phyloP scores from a whole-genome alignment of 441 rosid species.

The Pelargonium fulgidum region DNA sequence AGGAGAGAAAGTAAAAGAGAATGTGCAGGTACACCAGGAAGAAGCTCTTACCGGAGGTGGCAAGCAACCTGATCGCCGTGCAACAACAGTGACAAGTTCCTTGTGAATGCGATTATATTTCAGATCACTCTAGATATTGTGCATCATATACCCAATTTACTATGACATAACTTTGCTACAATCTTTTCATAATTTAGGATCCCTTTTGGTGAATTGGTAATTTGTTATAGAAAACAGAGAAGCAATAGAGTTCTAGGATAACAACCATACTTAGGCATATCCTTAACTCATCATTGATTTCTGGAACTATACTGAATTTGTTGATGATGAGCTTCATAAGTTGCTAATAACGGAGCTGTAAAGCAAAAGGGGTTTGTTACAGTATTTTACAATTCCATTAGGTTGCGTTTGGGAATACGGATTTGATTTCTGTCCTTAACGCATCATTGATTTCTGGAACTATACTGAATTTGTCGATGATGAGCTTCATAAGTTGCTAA shows the following conservation, averaged over 20 bases:
- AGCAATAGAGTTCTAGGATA: neutral
- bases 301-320: too few relatives aligned
- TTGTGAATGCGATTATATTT: neutral
- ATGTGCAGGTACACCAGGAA: too few relatives aligned
- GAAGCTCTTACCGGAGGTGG: too few relatives aligned
- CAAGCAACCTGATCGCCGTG: neutral
- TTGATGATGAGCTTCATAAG: neutral
- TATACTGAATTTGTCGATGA: neutral
- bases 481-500: neutral
- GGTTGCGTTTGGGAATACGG: too few relatives aligned
- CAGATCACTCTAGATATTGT: neutral
- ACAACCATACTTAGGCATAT: neutral
- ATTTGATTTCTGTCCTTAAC: constrained; percentile 12
- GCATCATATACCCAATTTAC: neutral
- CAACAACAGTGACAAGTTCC: neutral
- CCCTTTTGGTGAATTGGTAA: neutral
- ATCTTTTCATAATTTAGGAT: neutral
- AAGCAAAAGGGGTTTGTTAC: neutral
- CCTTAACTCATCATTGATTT: too few relatives aligned
- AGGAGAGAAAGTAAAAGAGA: too few relatives aligned
- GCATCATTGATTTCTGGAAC: too few relatives aligned
- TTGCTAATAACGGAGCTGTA: neutral
- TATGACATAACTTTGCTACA: neutral
- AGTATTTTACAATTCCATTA: neutral
- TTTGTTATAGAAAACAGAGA: neutral